phyloP scores from a whole-genome alignment of 2,329 filamentous ascomycete species.

The Xylariales sp. region DNA sequence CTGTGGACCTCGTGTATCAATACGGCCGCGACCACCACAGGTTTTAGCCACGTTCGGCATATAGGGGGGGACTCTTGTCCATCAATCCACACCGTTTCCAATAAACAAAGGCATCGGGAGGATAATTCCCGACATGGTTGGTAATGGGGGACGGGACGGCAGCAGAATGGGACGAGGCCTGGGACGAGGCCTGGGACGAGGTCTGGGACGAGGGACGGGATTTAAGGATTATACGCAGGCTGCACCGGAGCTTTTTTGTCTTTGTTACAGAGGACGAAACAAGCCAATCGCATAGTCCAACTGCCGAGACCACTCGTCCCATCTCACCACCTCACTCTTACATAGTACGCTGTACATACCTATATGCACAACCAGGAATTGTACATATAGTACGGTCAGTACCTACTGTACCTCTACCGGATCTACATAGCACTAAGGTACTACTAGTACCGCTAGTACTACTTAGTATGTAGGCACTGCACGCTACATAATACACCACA shows the following conservation, averaged over 20 bases:
- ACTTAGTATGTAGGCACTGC: not conserved
- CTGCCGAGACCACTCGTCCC: constrained; percentile 24
- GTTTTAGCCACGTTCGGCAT: not conserved
- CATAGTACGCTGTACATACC: no score
- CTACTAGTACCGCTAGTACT: no score
- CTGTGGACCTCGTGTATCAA: constrained; percentile 30
- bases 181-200: not conserved
- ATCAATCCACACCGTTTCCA: constrained; percentile 8
- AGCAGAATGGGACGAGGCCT: not conserved
- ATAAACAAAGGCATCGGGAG: constrained; percentile 4
- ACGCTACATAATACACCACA: not conserved
- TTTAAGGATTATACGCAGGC: constrained; percentile 26
- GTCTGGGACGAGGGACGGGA: not conserved
- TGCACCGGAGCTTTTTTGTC: constrained; percentile 26
- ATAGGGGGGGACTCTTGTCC: constrained; percentile 17
- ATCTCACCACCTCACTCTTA: constrained; percentile 5
- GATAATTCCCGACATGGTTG: constrained; percentile 11
- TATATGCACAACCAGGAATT: constrained; percentile 1
- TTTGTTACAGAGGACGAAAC: constrained; percentile 15
- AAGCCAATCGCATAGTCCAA: constrained; percentile 18
- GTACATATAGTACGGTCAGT: not conserved
- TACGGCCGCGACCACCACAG: not conserved
- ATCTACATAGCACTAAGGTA: not conserved
- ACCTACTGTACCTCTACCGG: not conserved
- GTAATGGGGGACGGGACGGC: not conserved